Percentiles rank a stretch among this genome's conserved stretches.
Evolutionary conservation across 768 basidiomycete genomes (phyloP).

Genomic region (Leccinum rimulosum): DNA sequence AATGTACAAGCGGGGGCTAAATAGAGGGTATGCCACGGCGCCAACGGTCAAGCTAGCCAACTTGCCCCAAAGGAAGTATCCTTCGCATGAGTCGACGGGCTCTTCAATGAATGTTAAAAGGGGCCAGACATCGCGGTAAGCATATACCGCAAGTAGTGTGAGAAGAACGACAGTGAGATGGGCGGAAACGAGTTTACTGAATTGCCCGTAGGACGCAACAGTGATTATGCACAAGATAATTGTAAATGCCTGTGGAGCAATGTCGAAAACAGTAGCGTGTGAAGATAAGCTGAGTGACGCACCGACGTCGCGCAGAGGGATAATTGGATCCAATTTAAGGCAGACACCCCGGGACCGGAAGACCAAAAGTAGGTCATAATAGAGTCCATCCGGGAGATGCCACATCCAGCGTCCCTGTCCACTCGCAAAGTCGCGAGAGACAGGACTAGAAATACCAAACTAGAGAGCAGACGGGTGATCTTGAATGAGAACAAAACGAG

Average conservation of each 20-base stretch:
- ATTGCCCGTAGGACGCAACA: neutral
- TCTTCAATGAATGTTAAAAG: neutral
- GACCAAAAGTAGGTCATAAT: neutral
- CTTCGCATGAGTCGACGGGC: neutral
- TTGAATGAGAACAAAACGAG: neutral
- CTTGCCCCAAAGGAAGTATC: neutral
- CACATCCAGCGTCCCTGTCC: neutral
- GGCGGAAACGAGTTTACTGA: neutral
- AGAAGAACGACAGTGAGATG: neutral
- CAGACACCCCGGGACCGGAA: neutral
- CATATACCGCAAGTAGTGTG: neutral
- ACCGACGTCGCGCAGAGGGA: neutral
- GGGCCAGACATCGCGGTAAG: neutral
- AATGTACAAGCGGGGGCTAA: neutral
- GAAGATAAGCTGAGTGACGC: neutral
- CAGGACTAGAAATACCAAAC: neutral
- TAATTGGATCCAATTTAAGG: neutral
- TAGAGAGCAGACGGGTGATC: neutral
- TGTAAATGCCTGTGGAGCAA: neutral
- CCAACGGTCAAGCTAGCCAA: neutral
- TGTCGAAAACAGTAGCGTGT: neutral
- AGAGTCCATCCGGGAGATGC: neutral
- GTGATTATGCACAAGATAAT: neutral
- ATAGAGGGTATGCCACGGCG: slow-evolving; percentile 1
- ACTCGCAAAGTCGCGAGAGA: neutral